Base-by-base conservation (phyloP, 257 asterid genomes). In the Ehretia macrophylla region DNA sequence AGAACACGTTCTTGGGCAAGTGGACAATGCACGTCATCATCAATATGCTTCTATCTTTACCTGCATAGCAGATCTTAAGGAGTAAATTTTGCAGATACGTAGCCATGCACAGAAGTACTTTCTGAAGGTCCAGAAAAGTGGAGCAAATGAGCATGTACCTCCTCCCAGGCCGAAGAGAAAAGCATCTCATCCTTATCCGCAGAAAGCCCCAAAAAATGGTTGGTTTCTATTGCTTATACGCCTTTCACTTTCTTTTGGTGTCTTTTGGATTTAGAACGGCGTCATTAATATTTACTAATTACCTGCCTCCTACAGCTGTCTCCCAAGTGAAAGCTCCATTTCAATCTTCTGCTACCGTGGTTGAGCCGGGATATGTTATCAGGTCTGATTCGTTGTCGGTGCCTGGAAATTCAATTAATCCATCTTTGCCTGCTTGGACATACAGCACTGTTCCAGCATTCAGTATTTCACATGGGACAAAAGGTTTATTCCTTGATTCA, bases 91-190 rank as follows among this genome's bases (percentile, higher is more conserved):
- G 81, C 80, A 90, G 97, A 90, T 90, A 64, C 97, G 96, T 59
- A 90, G 97, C 79, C 97, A 90, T 75, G 98, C 98, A 17, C 98
- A 90, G 60, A 90, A 90, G 72, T 90, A 87, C 75, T 90, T 87
- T 74, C 81, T 85, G 59, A 90, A 90, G 72, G 96, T 79, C 51
- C 96, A 90, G 68, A 90, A 87, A 78, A 85, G 94, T 74, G 98
- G 98, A 53, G 69, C 94, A 53, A 81, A 72, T 51, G 96, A 87
- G 69, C 98, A 83, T 82, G 85, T 90, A 67, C 96, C 98, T 56
- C 98, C 98, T 62, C 98, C 98, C 69, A 79, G 96, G 46, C 98
- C 98, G 4, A 90, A 90, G 85, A 80, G 98, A 75, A 90, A 90
- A 75, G 95, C 98, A 39, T 77, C 95, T 51, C 98, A 87, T 76